A percentile compares a stretch with the other conserved stretches of the same genome.
phyloP scores from a whole-genome alignment of 2,329 filamentous ascomycete species.

The Calonectria fujianensis region DNA sequence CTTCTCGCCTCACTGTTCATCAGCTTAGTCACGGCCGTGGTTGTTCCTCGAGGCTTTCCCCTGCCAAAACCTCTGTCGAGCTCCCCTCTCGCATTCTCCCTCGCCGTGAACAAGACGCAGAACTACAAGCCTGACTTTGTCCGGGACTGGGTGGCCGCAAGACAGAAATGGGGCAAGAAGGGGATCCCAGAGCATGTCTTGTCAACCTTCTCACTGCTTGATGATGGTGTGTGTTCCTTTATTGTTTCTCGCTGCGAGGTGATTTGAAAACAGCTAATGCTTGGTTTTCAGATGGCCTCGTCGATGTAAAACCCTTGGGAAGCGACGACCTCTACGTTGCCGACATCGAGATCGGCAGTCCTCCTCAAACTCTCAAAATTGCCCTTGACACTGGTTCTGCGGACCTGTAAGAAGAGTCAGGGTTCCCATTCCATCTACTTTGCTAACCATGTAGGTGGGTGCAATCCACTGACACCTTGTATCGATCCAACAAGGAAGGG shows the following conservation, averaged over 20 bases:
- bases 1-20: constrained; percentile 45
- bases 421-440: neutral
- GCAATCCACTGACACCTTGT: constrained; percentile 69
- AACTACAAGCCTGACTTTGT: constrained; percentile 57
- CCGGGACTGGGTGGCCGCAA: constrained; percentile 58
- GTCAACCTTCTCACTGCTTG: constrained; percentile 54
- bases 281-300: constrained; percentile 56
- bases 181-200: constrained; percentile 45
- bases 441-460: constrained; percentile 67
- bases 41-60: constrained; percentile 32
- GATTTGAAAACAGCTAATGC: constrained; percentile 2
- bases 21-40: constrained; percentile 42
- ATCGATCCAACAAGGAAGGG: constrained; percentile 58
- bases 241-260: neutral
- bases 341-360: constrained; percentile 68
- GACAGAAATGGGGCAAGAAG: constrained; percentile 60
- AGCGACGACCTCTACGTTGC: constrained; percentile 66
- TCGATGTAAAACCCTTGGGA: constrained; percentile 61
- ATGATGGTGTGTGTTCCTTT: constrained; percentile 52
- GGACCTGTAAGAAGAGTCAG: constrained; percentile 78
- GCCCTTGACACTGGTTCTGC: constrained; percentile 74
- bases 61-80: neutral
- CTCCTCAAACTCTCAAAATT: constrained; percentile 68
- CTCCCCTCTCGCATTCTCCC: constrained; percentile 52
- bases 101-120: constrained; percentile 52